These are phyloP conservation scores for Serendipita indica DNA, from an alignment of 768 basidiomycete genomes.

Conservation along the genomic window DNA sequence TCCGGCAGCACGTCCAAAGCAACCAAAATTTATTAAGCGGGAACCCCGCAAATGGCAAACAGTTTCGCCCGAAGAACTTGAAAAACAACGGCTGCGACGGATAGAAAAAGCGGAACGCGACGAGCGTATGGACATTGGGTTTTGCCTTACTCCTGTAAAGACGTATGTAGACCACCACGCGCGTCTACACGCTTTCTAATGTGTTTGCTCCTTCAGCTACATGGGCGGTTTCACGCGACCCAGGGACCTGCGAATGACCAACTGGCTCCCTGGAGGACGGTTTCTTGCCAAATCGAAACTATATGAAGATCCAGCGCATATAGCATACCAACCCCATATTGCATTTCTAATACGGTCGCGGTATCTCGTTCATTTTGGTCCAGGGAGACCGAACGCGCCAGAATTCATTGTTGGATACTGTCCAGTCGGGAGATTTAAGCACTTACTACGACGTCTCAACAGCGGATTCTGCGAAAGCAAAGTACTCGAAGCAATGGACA, in stretches of 20 bases:
- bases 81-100: constrained; percentile 15
- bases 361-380: constrained; percentile 20
- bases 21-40: neutral
- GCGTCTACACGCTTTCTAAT: neutral
- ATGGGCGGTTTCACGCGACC: constrained; percentile 30
- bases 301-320: constrained; percentile 17
- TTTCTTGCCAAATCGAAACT: constrained; percentile 19
- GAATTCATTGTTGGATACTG: constrained; percentile 26
- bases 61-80: neutral
- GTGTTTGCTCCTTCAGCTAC: constrained; percentile 20
- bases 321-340: constrained; percentile 27
- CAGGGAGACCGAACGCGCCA: constrained; percentile 22
- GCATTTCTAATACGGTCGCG: constrained; percentile 28
- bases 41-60: neutral
- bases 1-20: neutral
- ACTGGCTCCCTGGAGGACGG: constrained; percentile 26
- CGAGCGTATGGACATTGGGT: constrained; percentile 27
- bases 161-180: constrained; percentile 20
- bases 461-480: constrained; percentile 15
- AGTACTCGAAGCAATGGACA: constrained; percentile 23
- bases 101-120: constrained; percentile 30
- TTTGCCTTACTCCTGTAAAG: constrained; percentile 24
- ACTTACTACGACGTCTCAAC: constrained; percentile 23
- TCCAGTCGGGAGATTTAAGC: constrained; percentile 22
- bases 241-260: constrained; percentile 23